These are phyloP conservation scores for Chrysophaeum taylorii DNA, from an alignment of 352 stramenopile genomes.

Conservation along the genomic window DNA sequence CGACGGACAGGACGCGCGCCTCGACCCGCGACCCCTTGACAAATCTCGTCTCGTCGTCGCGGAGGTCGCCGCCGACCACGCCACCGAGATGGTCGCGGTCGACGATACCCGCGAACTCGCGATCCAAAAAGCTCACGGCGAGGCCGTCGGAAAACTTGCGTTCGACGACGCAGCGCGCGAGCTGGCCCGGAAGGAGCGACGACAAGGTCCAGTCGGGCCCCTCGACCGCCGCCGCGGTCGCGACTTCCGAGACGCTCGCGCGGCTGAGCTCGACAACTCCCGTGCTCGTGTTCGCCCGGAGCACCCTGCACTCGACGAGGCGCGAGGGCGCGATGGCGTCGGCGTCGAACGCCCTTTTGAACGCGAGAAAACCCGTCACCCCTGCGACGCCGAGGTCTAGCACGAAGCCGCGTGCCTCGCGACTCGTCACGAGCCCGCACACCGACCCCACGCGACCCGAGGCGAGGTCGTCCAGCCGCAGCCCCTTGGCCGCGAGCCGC, in stretches of 20 bases:
- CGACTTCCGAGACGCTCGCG: too few species aligned
- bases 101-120: neutral
- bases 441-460: too few species aligned
- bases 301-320: too few species aligned
- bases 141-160: neutral
- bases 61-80: neutral
- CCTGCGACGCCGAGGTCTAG: slow-evolving; percentile 2
- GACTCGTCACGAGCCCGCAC: neutral
- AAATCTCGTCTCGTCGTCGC: neutral
- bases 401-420: neutral
- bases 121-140: neutral
- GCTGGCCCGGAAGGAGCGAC: neutral
- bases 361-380: too few species aligned
- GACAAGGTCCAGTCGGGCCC: neutral
- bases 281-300: too few species aligned
- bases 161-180: neutral
- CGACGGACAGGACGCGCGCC: neutral
- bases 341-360: neutral
- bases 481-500: neutral
- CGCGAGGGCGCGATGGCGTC: too few species aligned
- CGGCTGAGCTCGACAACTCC: too few species aligned
- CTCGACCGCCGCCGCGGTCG: too few species aligned
- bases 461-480: too few species aligned
- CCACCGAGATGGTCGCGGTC: neutral
- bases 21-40: neutral